phyloP scores from a whole-genome alignment of 1,139 yeast genomes.

The Saccharomyces pastorianus region DNA sequence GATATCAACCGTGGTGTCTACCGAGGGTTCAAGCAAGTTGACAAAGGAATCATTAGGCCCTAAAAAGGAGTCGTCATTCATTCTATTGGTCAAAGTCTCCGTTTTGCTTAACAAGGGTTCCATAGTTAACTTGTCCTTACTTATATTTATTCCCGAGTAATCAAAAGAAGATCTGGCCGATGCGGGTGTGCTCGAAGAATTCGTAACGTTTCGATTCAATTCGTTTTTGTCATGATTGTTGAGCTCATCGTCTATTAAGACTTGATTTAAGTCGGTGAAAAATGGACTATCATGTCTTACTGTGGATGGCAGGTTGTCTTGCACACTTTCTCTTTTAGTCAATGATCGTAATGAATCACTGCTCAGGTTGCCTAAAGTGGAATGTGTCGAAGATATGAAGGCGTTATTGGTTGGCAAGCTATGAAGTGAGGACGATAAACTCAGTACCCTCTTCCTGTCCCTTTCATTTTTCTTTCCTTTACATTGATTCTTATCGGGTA shows the following conservation, averaged over 20 bases:
- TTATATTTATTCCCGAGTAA: slow-evolving; percentile 8
- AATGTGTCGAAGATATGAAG: background rate
- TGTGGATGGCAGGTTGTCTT: slow-evolving; percentile 34
- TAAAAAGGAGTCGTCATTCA: slow-evolving; percentile 17
- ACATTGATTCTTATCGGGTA: background rate
- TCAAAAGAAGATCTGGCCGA: slow-evolving; percentile 23
- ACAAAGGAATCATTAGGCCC: slow-evolving; percentile 18
- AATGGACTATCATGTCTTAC: slow-evolving; percentile 24
- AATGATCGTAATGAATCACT: background rate
- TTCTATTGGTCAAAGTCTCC: slow-evolving; percentile 12
- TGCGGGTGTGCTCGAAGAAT: slow-evolving; percentile 8
- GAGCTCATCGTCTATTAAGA: slow-evolving; percentile 13
- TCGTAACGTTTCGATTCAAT: slow-evolving; percentile 4
- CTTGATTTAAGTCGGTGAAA: slow-evolving; percentile 22
- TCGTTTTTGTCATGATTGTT: slow-evolving; percentile 4
- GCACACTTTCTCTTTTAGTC: slow-evolving; percentile 20
- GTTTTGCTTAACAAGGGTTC: slow-evolving; percentile 20
- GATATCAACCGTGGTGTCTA: slow-evolving; percentile 25
- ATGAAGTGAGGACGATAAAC: background rate
- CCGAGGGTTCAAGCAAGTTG: slow-evolving; percentile 13
- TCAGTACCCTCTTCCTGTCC: background rate
- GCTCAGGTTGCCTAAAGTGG: background rate
- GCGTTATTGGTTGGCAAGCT: slow-evolving; percentile 10
- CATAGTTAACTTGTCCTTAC: slow-evolving; percentile 9
- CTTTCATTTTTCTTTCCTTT: background rate